Evolutionary conservation across 768 basidiomycete genomes (phyloP).

Genomic region (Boletus rubroflammeus): DNA sequence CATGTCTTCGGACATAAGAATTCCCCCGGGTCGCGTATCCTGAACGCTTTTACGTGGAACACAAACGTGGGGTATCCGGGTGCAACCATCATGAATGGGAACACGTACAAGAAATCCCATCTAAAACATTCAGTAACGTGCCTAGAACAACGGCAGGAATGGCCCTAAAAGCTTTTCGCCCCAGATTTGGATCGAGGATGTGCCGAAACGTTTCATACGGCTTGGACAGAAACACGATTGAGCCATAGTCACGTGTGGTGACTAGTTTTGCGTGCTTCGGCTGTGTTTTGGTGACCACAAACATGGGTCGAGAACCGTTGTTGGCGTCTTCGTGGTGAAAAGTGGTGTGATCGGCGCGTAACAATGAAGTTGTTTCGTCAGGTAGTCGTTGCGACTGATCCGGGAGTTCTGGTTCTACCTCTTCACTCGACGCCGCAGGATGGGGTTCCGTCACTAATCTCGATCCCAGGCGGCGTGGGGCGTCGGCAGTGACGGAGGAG

Average conservation of each 20-base stretch:
- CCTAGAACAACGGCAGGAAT: slow-evolving; percentile 88
- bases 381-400: slow-evolving; percentile 1
- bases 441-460: background rate
- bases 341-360: slow-evolving; percentile 12
- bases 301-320: background rate
- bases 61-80: background rate
- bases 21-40: background rate
- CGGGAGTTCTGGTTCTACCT: background rate
- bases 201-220: slow-evolving; percentile 6
- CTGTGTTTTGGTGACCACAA: slow-evolving; percentile 1
- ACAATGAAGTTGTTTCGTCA: slow-evolving; percentile 21
- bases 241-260: slow-evolving; percentile 6
- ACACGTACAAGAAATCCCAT: slow-evolving; percentile 84
- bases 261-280: slow-evolving; percentile 6
- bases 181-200: slow-evolving; percentile 18
- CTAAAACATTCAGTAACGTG: slow-evolving; percentile 81
- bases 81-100: background rate
- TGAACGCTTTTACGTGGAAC: slow-evolving; percentile 4
- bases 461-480: background rate
- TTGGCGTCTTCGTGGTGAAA: background rate
- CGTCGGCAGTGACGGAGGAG: slow-evolving; percentile 1
- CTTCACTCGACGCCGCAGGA: background rate
- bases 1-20: background rate
- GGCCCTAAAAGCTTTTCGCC: slow-evolving; percentile 32
- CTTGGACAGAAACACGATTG: slow-evolving; percentile 4